These are phyloP conservation scores for Trapa incisa DNA, from an alignment of 345 rosid genomes.

Conservation along the genomic window DNA sequence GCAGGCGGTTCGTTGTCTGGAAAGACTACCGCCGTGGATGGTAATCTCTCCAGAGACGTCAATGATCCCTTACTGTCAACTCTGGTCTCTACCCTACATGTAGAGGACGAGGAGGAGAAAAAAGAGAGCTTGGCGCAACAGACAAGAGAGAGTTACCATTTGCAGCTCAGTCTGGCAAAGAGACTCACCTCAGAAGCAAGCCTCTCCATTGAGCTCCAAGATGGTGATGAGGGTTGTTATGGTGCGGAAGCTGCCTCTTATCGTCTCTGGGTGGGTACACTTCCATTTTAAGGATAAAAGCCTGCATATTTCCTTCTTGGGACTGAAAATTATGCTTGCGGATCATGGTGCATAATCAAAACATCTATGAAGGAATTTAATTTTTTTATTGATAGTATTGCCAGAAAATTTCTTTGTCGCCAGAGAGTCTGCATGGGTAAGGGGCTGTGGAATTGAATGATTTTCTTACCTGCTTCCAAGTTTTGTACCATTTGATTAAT, in stretches of 20 bases:
- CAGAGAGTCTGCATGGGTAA: too few species aligned
- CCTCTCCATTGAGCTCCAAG: slow-evolving; percentile 30
- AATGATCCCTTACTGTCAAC: slow-evolving; percentile 29
- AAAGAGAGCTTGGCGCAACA: slow-evolving; percentile 28
- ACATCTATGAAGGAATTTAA: too few species aligned
- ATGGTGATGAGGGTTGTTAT: slow-evolving; percentile 10
- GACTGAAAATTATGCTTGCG: too few species aligned
- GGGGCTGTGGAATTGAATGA: background rate
- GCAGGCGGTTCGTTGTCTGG: slow-evolving; percentile 79
- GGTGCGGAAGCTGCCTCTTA: slow-evolving; percentile 58
- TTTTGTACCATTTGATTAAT: background rate
- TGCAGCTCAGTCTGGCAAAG: slow-evolving; percentile 71
- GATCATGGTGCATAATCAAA: too few species aligned
- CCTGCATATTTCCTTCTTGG: background rate
- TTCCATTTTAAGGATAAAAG: background rate
- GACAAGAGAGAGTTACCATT: slow-evolving; percentile 42
- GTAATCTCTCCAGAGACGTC: slow-evolving; percentile 38
- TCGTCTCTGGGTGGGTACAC: slow-evolving; percentile 65
- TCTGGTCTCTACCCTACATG: slow-evolving; percentile 21
- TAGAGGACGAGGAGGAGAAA: slow-evolving; percentile 19
- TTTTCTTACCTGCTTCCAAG: background rate
- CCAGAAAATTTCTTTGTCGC: too few species aligned
- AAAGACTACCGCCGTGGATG: slow-evolving; percentile 59
- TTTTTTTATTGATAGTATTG: too few species aligned
- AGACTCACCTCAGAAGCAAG: slow-evolving; percentile 56